phyloP scores from a whole-genome alignment of 1,139 yeast genomes.

The Lodderomyces margitis region DNA sequence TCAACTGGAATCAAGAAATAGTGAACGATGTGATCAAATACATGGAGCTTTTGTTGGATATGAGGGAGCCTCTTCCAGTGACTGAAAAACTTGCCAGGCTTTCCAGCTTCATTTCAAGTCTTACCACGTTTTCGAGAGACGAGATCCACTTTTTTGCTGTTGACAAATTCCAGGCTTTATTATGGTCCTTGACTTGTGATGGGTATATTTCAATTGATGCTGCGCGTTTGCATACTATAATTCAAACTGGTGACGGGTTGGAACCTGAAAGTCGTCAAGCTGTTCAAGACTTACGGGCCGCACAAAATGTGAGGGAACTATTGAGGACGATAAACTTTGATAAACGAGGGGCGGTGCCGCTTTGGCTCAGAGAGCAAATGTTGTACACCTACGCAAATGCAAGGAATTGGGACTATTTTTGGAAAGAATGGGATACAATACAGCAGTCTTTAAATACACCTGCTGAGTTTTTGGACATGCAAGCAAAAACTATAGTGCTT shows the following conservation, averaged over 20 bases:
- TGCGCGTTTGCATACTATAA: slow-evolving; percentile 5
- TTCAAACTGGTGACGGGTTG: slow-evolving; percentile 3
- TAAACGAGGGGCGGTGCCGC: slow-evolving; percentile 14
- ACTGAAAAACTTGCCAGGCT: slow-evolving; percentile 21
- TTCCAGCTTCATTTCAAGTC: slow-evolving; percentile 26
- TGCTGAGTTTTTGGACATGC: slow-evolving; percentile 1
- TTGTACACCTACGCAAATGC: slow-evolving; percentile 41
- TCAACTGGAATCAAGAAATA: slow-evolving; percentile 19
- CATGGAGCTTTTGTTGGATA: slow-evolving; percentile 33
- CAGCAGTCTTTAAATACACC: slow-evolving; percentile 8
- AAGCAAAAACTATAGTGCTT: not conserved
- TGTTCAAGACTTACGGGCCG: slow-evolving; percentile 26
- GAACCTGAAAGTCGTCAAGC: not conserved
- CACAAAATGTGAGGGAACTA: slow-evolving; percentile 32
- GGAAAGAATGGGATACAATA: slow-evolving; percentile 38
- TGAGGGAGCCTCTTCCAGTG: slow-evolving; percentile 9
- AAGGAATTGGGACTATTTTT: slow-evolving; percentile 36
- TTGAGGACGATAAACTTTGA: slow-evolving; percentile 15
- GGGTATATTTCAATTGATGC: slow-evolving; percentile 10
- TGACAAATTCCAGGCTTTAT: slow-evolving; percentile 33
- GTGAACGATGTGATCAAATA: slow-evolving; percentile 29
- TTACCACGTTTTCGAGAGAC: slow-evolving; percentile 26
- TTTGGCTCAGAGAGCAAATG: slow-evolving; percentile 31
- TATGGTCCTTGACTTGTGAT: slow-evolving; percentile 30
- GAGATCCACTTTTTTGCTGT: slow-evolving; percentile 26